Base-by-base conservation (phyloP, 768 basidiomycete species). In the Kwoniella heveanensis region DNA sequence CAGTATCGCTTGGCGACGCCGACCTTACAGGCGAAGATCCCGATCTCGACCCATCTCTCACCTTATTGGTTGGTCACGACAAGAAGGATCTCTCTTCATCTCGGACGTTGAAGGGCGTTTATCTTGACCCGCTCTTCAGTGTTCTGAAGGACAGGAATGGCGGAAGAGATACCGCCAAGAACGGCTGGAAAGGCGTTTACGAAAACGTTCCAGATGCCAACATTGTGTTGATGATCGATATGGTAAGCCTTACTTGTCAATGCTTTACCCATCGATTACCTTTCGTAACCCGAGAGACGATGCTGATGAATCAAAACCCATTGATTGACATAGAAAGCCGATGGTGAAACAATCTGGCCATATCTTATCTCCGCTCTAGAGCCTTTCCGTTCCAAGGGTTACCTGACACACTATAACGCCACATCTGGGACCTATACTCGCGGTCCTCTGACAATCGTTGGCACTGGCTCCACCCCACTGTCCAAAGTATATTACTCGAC, bases 401-500 rank as follows among this genome's bases (percentile, higher is more conserved):
- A 69, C 39, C 46, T 74, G 22, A 71, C 67, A 1, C 48, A 49
- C 21, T 65, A 63, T 56, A 37, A 65, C 55, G 30, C 59, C 13
- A 53, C 65, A 0, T 59, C 61, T 2, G 30, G 37, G 19, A 62
- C 57, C 17, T 67, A 57, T 57, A 55, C 60, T 21, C 26, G 58
- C 10, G 73, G 70, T 24, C 73, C 73, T 21, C 47, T 74, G 21
- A 58, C 52, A 9, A 69, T 74, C 19, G 64, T 74, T 25, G 70
- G 73, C 2, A 71, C 70, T 0, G 73, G 73, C 4, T 64, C 62
- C 19, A 71, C 73, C 5, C 73, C 73, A 0, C 24, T 74, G 22
- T 25, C 53, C 9, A 29, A 48, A 44, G 68, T 71, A 13, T 59
- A 66, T 30, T 22, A 61, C 29, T 44, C 46, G 26, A 29, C 58